Percentiles rank a stretch among this genome's conserved stretches.
Conservation (phyloP, 192 early-diverging fungal species). For the Chytriomyces confervae region DNA sequence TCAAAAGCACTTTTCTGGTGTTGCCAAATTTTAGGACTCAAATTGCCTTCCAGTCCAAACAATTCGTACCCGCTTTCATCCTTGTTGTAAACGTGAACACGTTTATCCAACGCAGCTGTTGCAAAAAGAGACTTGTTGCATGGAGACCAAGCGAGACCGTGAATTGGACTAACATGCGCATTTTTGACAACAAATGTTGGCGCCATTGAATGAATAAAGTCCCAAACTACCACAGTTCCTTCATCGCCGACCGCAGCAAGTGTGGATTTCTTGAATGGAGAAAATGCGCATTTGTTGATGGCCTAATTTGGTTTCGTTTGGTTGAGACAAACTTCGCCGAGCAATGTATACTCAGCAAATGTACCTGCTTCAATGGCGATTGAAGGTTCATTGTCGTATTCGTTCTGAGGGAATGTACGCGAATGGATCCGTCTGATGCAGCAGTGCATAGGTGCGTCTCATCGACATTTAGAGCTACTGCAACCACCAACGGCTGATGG, state of each 20-base stretch:
- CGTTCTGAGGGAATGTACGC: conserved; percentile 44
- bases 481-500: conserved; percentile 2
- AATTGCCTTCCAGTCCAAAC: not conserved
- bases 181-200: conserved; percentile 31
- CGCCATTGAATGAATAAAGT: conserved; percentile 32
- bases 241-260: conserved; percentile 49
- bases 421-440: conserved; percentile 21
- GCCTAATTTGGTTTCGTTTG: conserved; percentile 20
- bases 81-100: conserved; percentile 41
- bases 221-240: conserved; percentile 47
- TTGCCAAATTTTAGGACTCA: not conserved
- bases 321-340: not conserved
- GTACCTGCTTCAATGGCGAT: conserved; percentile 43
- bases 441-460: conserved; percentile 38
- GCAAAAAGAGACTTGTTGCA: conserved; percentile 45
- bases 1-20: conserved; percentile 33
- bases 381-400: conserved; percentile 33
- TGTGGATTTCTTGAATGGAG: conserved; percentile 46
- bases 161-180: conserved; percentile 44
- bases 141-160: conserved; percentile 42
- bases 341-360: not conserved
- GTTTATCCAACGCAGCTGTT: conserved; percentile 44
- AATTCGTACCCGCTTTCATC: conserved; percentile 22
- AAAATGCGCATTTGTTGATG: conserved; percentile 45
- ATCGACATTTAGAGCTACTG: conserved; percentile 38